A percentile compares a stretch with the other conserved stretches of the same genome.
These are phyloP conservation scores for Albatrellus ellisii DNA, from an alignment of 768 basidiomycete genomes.

Conservation along the genomic window DNA sequence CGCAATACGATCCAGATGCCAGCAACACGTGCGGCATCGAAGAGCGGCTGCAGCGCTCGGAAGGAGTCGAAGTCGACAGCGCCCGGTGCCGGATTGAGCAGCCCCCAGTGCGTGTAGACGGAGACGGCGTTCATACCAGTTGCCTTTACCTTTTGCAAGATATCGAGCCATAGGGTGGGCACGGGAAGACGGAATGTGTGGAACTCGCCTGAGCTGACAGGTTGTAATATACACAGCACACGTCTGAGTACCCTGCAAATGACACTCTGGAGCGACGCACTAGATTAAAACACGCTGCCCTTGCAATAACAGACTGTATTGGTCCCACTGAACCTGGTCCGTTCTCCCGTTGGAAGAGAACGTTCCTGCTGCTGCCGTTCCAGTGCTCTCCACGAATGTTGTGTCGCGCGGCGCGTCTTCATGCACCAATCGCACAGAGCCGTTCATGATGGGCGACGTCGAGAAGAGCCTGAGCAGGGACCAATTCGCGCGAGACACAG, in stretches of 20 bases:
- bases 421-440: background rate
- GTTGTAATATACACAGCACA: background rate
- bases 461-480: background rate
- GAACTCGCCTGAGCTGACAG: slow-evolving; percentile 65
- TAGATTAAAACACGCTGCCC: slow-evolving; percentile 9
- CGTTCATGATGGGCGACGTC: background rate
- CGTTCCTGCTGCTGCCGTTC: background rate
- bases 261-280: background rate
- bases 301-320: slow-evolving; percentile 11
- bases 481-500: background rate
- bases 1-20: slow-evolving; percentile 74
- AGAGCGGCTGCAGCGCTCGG: slow-evolving; percentile 56
- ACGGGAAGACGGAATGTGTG: slow-evolving; percentile 76
- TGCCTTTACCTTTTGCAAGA: slow-evolving; percentile 71
- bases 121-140: slow-evolving; percentile 70
- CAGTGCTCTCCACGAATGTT: background rate
- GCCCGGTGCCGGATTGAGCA: slow-evolving; percentile 62
- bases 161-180: slow-evolving; percentile 68
- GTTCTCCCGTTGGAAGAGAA: slow-evolving; percentile 9
- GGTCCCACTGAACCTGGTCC: slow-evolving; percentile 12
- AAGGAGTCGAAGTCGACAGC: slow-evolving; percentile 63
- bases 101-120: slow-evolving; percentile 71
- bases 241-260: background rate
- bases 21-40: slow-evolving; percentile 56
- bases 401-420: background rate